These are phyloP conservation scores for Coemansia sp. DNA, from an alignment of 192 early-diverging fungal species.

Conservation along the genomic window DNA sequence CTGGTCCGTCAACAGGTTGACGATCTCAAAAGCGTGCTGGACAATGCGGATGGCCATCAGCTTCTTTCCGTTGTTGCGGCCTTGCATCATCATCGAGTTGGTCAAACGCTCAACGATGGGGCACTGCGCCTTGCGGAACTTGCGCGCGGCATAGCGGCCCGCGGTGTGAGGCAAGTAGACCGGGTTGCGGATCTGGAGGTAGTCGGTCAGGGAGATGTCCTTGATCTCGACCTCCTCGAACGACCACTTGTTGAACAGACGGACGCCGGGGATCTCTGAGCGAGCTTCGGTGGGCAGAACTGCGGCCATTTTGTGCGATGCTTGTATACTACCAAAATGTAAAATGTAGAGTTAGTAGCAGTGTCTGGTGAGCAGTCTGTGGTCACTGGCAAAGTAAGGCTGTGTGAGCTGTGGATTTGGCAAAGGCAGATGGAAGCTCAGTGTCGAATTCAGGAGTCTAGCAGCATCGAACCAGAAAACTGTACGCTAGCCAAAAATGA, in stretches of 20 bases:
- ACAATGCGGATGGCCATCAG: constrained; percentile 98
- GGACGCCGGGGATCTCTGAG: constrained; percentile 48
- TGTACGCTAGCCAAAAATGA: no score
- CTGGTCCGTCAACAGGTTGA: constrained; percentile 95
- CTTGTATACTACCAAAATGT: constrained; percentile 31
- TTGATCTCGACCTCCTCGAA: constrained; percentile 88
- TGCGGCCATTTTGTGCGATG: constrained; percentile 34
- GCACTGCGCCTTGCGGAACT: constrained; percentile 99
- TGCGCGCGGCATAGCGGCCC: constrained; percentile 94
- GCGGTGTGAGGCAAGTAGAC: constrained; percentile 98
- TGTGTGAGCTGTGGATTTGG: no score
- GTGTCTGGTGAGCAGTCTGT: no score
- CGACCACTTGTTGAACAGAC: constrained; percentile 87
- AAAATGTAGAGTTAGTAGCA: background rate
- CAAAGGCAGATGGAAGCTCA: no score
- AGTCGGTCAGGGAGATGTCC: constrained; percentile 87
- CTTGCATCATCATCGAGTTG: constrained; percentile 99
- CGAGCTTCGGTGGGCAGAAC: constrained; percentile 56
- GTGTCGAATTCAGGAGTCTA: no score
- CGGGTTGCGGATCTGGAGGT: constrained; percentile 87
- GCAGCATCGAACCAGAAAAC: no score
- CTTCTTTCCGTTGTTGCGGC: constrained; percentile 99
- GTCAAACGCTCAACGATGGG: constrained; percentile 97
- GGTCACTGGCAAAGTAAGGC: no score
- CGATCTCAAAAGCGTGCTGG: constrained; percentile 99